phyloP scores from a whole-genome alignment of 352 stramenopile genomes.

The Pythium folliculosum region DNA sequence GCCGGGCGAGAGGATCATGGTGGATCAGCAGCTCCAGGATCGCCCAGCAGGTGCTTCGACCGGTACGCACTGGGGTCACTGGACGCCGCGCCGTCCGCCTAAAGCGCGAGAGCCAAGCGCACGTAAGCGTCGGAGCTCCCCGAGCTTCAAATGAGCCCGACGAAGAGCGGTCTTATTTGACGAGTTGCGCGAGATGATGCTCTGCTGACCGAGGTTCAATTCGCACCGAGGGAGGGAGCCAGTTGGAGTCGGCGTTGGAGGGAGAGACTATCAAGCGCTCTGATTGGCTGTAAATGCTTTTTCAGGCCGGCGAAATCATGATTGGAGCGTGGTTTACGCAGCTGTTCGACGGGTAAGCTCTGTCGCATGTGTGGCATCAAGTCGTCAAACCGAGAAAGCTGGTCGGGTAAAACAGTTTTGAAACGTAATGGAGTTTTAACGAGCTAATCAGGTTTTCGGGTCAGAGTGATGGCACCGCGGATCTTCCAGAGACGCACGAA shows the following conservation, averaged over 20 bases:
- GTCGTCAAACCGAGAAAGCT: background rate
- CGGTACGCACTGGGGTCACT: too few relatives aligned
- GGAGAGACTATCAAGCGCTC: background rate
- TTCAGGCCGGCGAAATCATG: conserved; percentile 1
- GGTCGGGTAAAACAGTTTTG: background rate
- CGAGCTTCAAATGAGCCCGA: too few relatives aligned
- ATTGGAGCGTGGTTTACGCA: conserved; percentile 3
- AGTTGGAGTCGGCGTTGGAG: conserved; percentile 23
- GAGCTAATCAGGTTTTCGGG: background rate
- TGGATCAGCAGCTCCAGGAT: background rate
- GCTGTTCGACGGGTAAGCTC: background rate
- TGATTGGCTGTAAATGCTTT: conserved; percentile 23
- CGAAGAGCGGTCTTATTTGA: background rate
- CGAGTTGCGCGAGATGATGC: background rate
- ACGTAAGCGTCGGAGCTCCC: too few relatives aligned
- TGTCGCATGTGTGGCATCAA: background rate
- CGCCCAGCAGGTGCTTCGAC: background rate
- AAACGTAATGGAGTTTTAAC: background rate
- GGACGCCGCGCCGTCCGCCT: too few relatives aligned
- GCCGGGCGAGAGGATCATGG: conserved; percentile 64
- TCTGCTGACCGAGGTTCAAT: conserved; percentile 8
- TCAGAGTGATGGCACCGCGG: background rate
- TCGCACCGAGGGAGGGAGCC: conserved; percentile 13
- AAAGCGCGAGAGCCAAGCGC: too few relatives aligned
- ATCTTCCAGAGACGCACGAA: conserved; percentile 6